Percentiles rank a stretch among this genome's conserved stretches.
Evolutionary conservation across 1,139 yeast genomes (phyloP).

Genomic region (Kurtzmaniella quercitrusa): DNA sequence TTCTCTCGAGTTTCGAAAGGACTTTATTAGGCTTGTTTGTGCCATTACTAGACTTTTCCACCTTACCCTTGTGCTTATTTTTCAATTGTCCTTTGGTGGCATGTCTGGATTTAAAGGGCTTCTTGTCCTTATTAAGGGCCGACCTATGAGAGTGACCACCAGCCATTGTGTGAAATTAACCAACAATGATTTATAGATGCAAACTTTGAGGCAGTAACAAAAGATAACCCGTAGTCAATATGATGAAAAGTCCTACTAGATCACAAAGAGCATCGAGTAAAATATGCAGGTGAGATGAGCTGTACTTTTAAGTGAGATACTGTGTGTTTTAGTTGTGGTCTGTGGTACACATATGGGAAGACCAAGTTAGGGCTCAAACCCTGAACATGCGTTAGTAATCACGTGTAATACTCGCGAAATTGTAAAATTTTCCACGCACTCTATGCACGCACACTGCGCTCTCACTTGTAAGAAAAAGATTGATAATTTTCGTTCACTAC

Average conservation of each 20-base stretch:
- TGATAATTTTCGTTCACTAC: conserved; percentile 2
- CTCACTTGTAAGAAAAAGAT: conserved; percentile 2
- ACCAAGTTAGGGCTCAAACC: conserved; percentile 1
- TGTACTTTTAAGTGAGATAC: not conserved
- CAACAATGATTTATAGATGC: no score
- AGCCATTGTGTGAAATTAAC: conserved; percentile 48
- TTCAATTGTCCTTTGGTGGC: conserved; percentile 87
- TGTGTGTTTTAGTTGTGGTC: not conserved
- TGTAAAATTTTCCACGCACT: not conserved
- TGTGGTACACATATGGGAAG: not conserved
- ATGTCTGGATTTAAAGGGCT: conserved; percentile 87
- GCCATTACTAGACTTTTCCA: conserved; percentile 54
- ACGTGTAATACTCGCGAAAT: not conserved
- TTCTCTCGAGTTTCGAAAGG: conserved; percentile 67
- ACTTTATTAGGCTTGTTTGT: conserved; percentile 40
- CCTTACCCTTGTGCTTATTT: conserved; percentile 78
- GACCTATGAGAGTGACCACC: conserved; percentile 78
- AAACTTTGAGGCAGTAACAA: not conserved
- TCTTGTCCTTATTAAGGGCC: conserved; percentile 78
- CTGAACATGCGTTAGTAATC: not conserved
- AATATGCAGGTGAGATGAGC: not conserved
- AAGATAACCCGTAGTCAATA: not conserved
- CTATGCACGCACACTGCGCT: conserved; percentile 2
- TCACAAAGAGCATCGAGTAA: not conserved
- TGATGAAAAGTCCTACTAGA: not conserved